Evolutionary conservation across 164 flowering plant species (phyloP).

Genomic region (Chimonanthus salicifolius): DNA sequence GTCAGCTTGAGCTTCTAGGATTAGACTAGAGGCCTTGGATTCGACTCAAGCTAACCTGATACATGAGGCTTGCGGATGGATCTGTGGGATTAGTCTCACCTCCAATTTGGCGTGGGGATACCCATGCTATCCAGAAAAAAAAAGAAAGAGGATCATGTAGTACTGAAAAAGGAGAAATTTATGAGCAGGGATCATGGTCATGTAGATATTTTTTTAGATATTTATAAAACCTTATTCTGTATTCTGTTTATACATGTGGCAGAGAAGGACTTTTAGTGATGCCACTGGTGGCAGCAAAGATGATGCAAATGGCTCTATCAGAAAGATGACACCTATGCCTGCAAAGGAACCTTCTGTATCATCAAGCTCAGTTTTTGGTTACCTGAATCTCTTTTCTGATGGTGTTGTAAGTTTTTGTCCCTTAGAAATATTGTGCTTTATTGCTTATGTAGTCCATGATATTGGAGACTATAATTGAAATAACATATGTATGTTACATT

Average conservation of each 20-base stretch:
- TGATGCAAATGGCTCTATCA: conserved; percentile 21
- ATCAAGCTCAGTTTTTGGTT: conserved; percentile 88
- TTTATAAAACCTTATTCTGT: neutral
- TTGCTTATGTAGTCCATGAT: neutral
- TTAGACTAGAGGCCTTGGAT: too few relatives aligned
- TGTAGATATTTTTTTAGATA: neutral
- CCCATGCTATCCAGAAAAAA: too few relatives aligned
- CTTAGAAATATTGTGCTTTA: conserved; percentile 2
- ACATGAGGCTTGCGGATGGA: too few relatives aligned
- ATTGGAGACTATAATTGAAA: neutral
- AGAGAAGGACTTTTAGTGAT: conserved; percentile 49
- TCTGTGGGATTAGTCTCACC: too few relatives aligned
- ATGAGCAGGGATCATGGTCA: neutral
- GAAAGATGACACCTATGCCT: conserved; percentile 4
- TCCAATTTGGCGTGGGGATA: too few relatives aligned
- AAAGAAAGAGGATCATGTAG: neutral
- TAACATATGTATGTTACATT: conserved; percentile 5
- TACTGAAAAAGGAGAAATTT: neutral
- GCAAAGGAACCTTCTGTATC: conserved; percentile 27
- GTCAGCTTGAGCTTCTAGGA: too few relatives aligned
- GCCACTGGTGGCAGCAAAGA: conserved; percentile 1
- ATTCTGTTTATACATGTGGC: conserved; percentile 13
- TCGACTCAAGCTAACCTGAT: too few relatives aligned
- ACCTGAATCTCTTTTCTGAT: conserved; percentile 94
- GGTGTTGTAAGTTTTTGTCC: conserved; percentile 75